Evolutionary conservation across 495 filamentous ascomycete genomes (phyloP), one percentile per base, ranked within the genome.

Genomic region (Penicillium cataractarum): DNA sequence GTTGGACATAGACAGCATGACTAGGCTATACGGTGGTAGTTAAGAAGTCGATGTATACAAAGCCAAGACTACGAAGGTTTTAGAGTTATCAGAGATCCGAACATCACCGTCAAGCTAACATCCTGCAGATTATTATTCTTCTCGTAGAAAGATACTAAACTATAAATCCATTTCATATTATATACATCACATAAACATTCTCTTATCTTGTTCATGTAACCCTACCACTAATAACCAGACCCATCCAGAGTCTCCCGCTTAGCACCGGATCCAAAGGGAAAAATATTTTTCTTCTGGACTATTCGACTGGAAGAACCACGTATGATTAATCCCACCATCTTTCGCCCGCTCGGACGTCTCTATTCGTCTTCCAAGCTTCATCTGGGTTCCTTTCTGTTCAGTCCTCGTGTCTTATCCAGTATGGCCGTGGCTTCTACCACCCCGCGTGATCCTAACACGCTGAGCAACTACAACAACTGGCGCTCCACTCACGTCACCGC

Each of bases 391-490:
- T 58, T 33, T 21, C 17, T 37, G 21, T 26, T 58, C 10, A 19
- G 37, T 13, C 27, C 37, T 10, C 39, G 37, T 35, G 22, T 58
- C 40, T 51, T 64, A 17, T 58, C 48, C 56, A 67, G 71, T 55
- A 82, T 79, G 75, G 75, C 80, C 40, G 68, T 68, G 54, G 79
- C 75, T 55, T 79, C 70, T 53, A 88, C 86, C 77, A 77, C 82
- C 33, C 68, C 83, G 59, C 85, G 90, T 67, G 94, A 99, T 75
- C 93, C 93, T 15, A 97, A 93, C 71, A 97, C 94, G 27, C 80
- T 95, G 19, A 90, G 91, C 70, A 99, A 99, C 77, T 96, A 97
- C 77, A 86, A 90, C 73, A 85, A 87, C 50, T 97, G 91, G 83
- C 74, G 82, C 22, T 97, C 92, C 24, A 90, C 83, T 62, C 91